Evolutionary conservation across 208 protist species (phyloP), one percentile per base, ranked within the genome.

Genomic region (Trypanosoma boissoni): DNA sequence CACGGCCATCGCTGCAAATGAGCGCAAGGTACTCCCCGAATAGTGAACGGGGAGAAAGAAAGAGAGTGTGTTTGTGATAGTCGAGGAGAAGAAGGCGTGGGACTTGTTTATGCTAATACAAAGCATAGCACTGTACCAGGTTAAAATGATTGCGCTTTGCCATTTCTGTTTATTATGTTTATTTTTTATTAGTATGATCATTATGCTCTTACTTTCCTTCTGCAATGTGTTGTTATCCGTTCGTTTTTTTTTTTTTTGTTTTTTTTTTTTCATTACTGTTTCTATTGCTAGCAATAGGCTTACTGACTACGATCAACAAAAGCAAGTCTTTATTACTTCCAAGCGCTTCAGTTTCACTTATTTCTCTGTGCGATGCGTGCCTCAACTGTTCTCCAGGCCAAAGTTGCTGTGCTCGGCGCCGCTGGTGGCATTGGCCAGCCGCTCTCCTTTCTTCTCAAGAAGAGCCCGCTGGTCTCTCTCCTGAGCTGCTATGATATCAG

Each of bases 341-440:
- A n/a, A n/a, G n/a, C n/a, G n/a, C n/a, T n/a, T n/a, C n/a, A n/a
- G n/a, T n/a, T n/a, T n/a, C n/a, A n/a, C n/a, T n/a, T n/a, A n/a
- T n/a, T n/a, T n/a, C n/a, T n/a, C n/a, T n/a, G n/a, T n/a, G n/a
- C n/a, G 10, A 69, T 69, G 63, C 63, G 46, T 36, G 23, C 34
- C 5, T 56, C 27, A 31, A 27, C 55, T 31, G 7, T 29, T 49
- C 37, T 56, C 6, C 36, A 46, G 12, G 55, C 23, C 27, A 78
- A 69, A 41, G 93, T 97, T 23, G 91, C 90, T 34, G 91, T 98
- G 1, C 78, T 98, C 52, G 97, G 97, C 36, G 95, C 92, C 37
- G 92, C 86, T 20, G 96, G 97, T 66, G 97, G 97, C 56, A 99
- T 99, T 64, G 97, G 97, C 37, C 96, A 98, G 83, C 94, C 97